These are phyloP conservation scores for Cutaneotrichosporon cutaneum DNA, from an alignment of 1,284 basidiomycete species.

Conservation along the genomic window DNA sequence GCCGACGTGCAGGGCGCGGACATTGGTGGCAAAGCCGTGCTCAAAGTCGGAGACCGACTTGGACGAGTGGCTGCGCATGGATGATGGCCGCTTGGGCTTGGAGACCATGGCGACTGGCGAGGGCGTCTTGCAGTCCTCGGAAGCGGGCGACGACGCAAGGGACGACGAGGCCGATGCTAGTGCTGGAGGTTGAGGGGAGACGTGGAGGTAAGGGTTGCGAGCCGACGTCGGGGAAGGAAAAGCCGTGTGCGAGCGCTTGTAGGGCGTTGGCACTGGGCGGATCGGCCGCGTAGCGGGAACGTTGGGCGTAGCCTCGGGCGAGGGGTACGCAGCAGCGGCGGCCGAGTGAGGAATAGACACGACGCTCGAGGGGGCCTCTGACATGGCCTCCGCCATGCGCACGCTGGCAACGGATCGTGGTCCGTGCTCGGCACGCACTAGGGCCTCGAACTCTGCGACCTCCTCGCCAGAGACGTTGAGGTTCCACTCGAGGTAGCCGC, in stretches of 20 bases:
- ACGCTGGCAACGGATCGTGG: conserved; percentile 32
- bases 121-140: conserved; percentile 51
- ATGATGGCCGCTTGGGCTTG: conserved; percentile 19
- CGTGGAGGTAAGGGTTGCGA: conserved; percentile 24
- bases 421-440: conserved; percentile 42
- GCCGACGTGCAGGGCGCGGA: conserved; percentile 16
- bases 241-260: conserved; percentile 16
- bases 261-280: conserved; percentile 35
- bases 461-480: conserved; percentile 55
- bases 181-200: conserved; percentile 33
- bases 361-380: conserved; percentile 21
- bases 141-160: conserved; percentile 46
- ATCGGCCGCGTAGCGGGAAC: conserved; percentile 37
- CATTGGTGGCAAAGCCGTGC: conserved; percentile 16
- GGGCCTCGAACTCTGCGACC: conserved; percentile 44
- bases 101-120: conserved; percentile 40
- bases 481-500: conserved; percentile 87
- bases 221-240: conserved; percentile 18
- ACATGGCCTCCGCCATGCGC: conserved; percentile 12
- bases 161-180: conserved; percentile 46
- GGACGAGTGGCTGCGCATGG: conserved; percentile 12
- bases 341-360: conserved; percentile 11
- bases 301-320: conserved; percentile 49
- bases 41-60: conserved; percentile 21
- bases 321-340: conserved; percentile 40